A percentile compares a stretch with the other conserved stretches of the same genome.
Evolutionary conservation across 2,329 filamentous ascomycete species (phyloP).

Genomic region (Huntiella decipiens): DNA sequence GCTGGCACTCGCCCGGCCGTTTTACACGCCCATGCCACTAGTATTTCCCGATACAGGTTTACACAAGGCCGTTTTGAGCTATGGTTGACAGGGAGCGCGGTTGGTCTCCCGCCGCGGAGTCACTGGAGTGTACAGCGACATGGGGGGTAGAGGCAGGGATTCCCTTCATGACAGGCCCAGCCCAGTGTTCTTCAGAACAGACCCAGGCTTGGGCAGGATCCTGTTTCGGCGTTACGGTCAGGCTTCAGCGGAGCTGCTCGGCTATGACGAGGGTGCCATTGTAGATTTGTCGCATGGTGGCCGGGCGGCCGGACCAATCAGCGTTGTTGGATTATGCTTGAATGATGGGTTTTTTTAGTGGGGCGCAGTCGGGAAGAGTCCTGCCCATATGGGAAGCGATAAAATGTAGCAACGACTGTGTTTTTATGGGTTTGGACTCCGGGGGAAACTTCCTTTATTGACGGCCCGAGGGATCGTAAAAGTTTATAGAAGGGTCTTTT

Average conservation of each 20-base stretch:
- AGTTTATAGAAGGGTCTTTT: too few species aligned
- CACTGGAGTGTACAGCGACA: too few species aligned
- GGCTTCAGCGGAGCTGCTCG: conserved; percentile 11
- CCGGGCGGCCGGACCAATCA: conserved; percentile 12
- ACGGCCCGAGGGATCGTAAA: too few species aligned
- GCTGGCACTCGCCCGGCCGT: neutral
- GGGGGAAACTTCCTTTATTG: too few species aligned
- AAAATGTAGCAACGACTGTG: too few species aligned
- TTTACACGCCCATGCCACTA: neutral
- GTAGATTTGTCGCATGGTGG: conserved; percentile 3
- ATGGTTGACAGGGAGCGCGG: neutral
- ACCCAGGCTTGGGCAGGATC: conserved; percentile 1
- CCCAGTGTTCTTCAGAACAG: neutral
- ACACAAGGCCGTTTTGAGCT: neutral
- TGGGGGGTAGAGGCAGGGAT: too few species aligned
- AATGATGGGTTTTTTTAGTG: neutral
- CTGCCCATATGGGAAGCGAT: too few species aligned
- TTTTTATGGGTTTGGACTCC: too few species aligned
- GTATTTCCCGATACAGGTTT: conserved; percentile 1
- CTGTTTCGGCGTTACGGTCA: conserved; percentile 12
- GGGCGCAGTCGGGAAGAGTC: neutral
- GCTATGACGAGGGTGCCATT: conserved; percentile 12
- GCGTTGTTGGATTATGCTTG: conserved; percentile 8
- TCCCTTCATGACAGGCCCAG: neutral
- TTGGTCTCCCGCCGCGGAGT: neutral